These are phyloP conservation scores for Pseudozyma sp. DNA, from an alignment of 1,284 basidiomycete species.

Conservation along the genomic window DNA sequence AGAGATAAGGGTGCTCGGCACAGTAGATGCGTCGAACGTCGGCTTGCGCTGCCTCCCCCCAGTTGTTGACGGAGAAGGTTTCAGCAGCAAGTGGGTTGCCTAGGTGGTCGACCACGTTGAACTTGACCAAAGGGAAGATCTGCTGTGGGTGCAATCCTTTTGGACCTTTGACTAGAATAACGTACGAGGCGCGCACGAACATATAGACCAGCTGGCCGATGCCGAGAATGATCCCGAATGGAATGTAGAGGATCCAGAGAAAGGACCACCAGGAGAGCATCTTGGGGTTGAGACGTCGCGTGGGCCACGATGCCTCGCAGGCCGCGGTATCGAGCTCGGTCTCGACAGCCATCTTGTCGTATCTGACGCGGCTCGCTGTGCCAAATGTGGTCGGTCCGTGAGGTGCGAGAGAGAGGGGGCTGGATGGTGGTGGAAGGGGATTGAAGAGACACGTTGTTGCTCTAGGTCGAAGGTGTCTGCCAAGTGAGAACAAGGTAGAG, in stretches of 20 bases:
- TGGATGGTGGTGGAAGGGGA: neutral
- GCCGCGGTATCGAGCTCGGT: conserved; percentile 33
- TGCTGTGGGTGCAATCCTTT: conserved; percentile 17
- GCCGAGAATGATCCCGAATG: conserved; percentile 18
- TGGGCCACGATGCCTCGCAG: conserved; percentile 35
- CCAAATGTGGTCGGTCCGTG: neutral
- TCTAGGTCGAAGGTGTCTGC: too few relatives aligned
- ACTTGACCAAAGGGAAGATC: conserved; percentile 24
- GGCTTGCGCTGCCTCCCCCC: conserved; percentile 8
- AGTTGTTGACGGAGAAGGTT: conserved; percentile 12
- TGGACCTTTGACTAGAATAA: conserved; percentile 11
- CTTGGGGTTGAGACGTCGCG: conserved; percentile 34
- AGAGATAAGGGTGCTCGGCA: conserved; percentile 33
- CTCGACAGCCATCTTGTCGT: conserved; percentile 29
- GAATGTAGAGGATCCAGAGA: conserved; percentile 26
- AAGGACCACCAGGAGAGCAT: conserved; percentile 27
- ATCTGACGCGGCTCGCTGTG: neutral
- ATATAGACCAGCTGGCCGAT: conserved; percentile 21
- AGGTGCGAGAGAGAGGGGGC: neutral
- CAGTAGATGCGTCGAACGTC: conserved; percentile 24
- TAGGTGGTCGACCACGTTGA: conserved; percentile 20
- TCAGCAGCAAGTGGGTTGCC: conserved; percentile 19
- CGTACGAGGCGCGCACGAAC: conserved; percentile 6
- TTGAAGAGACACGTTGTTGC: too few relatives aligned
- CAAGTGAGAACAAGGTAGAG: too few relatives aligned